Percentiles rank a stretch among this genome's conserved stretches.
Evolutionary conservation across 1,284 basidiomycete genomes (phyloP).

Genomic region (Trichosporon sp.): DNA sequence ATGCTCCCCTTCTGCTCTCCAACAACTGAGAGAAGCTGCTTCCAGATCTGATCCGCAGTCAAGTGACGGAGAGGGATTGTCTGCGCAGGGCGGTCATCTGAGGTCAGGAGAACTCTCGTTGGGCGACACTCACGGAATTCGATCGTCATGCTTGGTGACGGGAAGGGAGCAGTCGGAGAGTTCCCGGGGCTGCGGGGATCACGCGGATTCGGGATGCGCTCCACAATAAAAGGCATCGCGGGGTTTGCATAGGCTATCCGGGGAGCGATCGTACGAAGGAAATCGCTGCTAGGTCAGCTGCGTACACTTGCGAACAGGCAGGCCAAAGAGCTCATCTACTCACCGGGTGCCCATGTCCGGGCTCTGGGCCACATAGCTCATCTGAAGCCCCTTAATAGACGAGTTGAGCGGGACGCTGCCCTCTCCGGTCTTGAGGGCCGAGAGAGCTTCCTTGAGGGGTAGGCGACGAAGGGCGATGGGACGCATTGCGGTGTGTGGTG

Average conservation of each 20-base stretch:
- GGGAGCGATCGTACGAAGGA: slow-evolving; percentile 32
- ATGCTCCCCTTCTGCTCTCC: not conserved
- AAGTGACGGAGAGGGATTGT: slow-evolving; percentile 24
- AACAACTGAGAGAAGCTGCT: slow-evolving; percentile 16
- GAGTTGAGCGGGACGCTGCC: slow-evolving; percentile 22
- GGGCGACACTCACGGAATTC: slow-evolving; percentile 31
- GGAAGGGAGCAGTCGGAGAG: not conserved
- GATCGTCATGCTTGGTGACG: slow-evolving; percentile 24
- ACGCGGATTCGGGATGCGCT: slow-evolving; percentile 29
- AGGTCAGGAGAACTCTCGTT: not conserved
- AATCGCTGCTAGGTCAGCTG: slow-evolving; percentile 26
- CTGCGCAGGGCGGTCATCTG: slow-evolving; percentile 21
- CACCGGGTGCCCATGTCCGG: slow-evolving; percentile 32
- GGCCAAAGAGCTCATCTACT: too few species aligned
- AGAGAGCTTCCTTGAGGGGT: slow-evolving; percentile 27
- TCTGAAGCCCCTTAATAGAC: slow-evolving; percentile 21
- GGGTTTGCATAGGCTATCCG: slow-evolving; percentile 42
- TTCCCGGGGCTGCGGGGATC: not conserved
- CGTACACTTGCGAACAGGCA: not conserved
- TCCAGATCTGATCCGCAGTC: slow-evolving; percentile 23
- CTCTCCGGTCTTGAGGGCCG: slow-evolving; percentile 20
- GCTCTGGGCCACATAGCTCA: slow-evolving; percentile 32
- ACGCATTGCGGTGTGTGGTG: not conserved
- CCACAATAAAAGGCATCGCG: slow-evolving; percentile 25
- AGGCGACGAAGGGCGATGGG: slow-evolving; percentile 21